Evolutionary conservation across 176 grass and related monocot species (phyloP).

Genomic region (Carex scoparia): DNA sequence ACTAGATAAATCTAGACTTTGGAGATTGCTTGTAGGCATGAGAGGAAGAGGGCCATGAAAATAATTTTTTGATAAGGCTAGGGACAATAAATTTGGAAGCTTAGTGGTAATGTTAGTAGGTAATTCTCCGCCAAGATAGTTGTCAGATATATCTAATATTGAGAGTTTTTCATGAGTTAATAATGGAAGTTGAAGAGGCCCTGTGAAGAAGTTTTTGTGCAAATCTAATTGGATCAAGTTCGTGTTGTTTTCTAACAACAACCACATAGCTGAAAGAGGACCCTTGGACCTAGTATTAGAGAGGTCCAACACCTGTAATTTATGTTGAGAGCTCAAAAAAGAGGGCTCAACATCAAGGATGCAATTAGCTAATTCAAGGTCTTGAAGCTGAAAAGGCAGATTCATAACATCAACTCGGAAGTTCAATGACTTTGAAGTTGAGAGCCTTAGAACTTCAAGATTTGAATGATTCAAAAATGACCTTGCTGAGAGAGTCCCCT

Average conservation of each 20-base stretch:
- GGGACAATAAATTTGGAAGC: background rate
- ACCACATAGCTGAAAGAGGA: constrained; percentile 20
- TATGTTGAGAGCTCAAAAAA: constrained; percentile 8
- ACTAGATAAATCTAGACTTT: background rate
- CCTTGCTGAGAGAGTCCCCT: no score
- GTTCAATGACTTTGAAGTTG: background rate
- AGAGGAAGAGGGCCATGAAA: background rate
- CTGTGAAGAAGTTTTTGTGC: constrained; percentile 23
- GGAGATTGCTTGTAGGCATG: background rate
- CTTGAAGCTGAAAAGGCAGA: constrained; percentile 19
- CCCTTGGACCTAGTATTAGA: background rate
- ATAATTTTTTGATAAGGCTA: background rate
- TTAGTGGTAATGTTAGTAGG: constrained; percentile 12
- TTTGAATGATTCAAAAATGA: background rate
- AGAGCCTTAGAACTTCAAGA: background rate
- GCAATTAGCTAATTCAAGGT: constrained; percentile 24
- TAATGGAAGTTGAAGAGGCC: background rate
- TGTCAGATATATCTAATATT: constrained; percentile 15
- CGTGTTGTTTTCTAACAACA: constrained; percentile 28
- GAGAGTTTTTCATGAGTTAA: background rate
- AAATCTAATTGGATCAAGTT: background rate
- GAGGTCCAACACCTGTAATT: no score
- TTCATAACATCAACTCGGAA: background rate
- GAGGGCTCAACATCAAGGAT: constrained; percentile 11
- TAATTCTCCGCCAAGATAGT: background rate